Evolutionary conservation across 1,139 yeast species (phyloP).

Genomic region (Pichia sp.): DNA sequence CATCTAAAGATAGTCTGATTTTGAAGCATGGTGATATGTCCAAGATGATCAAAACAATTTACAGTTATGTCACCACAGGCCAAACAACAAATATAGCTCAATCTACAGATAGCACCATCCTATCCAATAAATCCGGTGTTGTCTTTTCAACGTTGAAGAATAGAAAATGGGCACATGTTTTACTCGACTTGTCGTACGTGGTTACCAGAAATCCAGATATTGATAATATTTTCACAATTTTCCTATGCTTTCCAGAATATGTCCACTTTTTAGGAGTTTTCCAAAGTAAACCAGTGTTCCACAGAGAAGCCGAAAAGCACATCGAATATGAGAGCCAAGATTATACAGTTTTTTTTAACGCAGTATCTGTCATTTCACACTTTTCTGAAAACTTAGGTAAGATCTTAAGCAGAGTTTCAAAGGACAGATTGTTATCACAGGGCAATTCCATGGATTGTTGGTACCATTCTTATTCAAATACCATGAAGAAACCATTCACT

Average conservation of each 20-base stretch:
- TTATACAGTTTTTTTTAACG: conserved; percentile 79
- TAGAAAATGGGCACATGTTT: conserved; percentile 80
- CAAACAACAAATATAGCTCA: conserved; percentile 46
- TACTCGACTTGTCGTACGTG: conserved; percentile 80
- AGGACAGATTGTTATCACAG: conserved; percentile 17
- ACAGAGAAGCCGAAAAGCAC: conserved; percentile 76
- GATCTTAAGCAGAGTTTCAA: conserved; percentile 38
- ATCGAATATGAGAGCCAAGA: conserved; percentile 90
- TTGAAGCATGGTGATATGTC: conserved; percentile 69
- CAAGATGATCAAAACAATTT: conserved; percentile 64
- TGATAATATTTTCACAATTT: conserved; percentile 22
- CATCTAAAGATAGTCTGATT: conserved; percentile 70
- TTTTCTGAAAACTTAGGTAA: conserved; percentile 59
- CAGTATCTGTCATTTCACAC: conserved; percentile 67
- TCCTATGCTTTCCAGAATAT: conserved; percentile 45
- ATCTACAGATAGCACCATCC: conserved; percentile 28
- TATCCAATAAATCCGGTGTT: conserved; percentile 41
- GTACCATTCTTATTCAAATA: conserved; percentile 21
- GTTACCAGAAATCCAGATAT: conserved; percentile 62
- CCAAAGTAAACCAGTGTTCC: conserved; percentile 77
- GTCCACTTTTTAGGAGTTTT: conserved; percentile 68
- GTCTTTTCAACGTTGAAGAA: conserved; percentile 59
- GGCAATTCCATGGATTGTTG: conserved; percentile 21
- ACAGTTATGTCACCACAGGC: conserved; percentile 61
- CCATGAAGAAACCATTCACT: conserved; percentile 21